Evolutionary conservation across 495 filamentous ascomycete genomes (phyloP).

Genomic region (Talaromyces nanjingensis): DNA sequence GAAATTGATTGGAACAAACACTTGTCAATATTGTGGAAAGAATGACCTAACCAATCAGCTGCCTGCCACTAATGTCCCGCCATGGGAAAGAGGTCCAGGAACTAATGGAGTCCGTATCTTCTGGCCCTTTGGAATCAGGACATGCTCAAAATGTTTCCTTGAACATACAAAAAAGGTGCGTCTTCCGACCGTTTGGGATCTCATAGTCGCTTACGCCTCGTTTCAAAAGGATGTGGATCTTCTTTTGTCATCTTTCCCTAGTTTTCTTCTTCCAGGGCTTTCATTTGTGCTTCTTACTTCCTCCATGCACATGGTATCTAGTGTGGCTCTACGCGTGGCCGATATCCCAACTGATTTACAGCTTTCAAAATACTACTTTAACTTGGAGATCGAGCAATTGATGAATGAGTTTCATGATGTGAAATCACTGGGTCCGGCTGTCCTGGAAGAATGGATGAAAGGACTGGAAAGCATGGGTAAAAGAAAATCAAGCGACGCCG

Average conservation of each 20-base stretch:
- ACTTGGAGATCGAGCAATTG: slow-evolving; percentile 48
- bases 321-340: slow-evolving; percentile 40
- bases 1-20: slow-evolving; percentile 29
- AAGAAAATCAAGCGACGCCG: slow-evolving; percentile 43
- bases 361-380: slow-evolving; percentile 55
- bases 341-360: slow-evolving; percentile 38
- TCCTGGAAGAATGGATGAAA: slow-evolving; percentile 68
- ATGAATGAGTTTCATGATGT: slow-evolving; percentile 50
- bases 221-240: slow-evolving; percentile 54
- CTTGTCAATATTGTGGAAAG: slow-evolving; percentile 39
- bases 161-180: slow-evolving; percentile 52
- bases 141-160: slow-evolving; percentile 57
- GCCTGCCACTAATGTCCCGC: slow-evolving; percentile 16
- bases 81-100: slow-evolving; percentile 47
- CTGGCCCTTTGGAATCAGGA: slow-evolving; percentile 59
- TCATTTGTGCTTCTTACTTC: slow-evolving; percentile 57
- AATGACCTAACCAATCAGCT: slow-evolving; percentile 11
- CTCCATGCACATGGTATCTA: slow-evolving; percentile 47
- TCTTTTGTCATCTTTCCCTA: slow-evolving; percentile 51
- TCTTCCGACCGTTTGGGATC: slow-evolving; percentile 2
- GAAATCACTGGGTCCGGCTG: slow-evolving; percentile 49
- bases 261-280: slow-evolving; percentile 51
- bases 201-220: slow-evolving; percentile 5
- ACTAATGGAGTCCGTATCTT: slow-evolving; percentile 42
- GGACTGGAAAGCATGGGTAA: slow-evolving; percentile 57